phyloP scores from a whole-genome alignment of 352 stramenopile species.

The Blastocystis hominis region DNA sequence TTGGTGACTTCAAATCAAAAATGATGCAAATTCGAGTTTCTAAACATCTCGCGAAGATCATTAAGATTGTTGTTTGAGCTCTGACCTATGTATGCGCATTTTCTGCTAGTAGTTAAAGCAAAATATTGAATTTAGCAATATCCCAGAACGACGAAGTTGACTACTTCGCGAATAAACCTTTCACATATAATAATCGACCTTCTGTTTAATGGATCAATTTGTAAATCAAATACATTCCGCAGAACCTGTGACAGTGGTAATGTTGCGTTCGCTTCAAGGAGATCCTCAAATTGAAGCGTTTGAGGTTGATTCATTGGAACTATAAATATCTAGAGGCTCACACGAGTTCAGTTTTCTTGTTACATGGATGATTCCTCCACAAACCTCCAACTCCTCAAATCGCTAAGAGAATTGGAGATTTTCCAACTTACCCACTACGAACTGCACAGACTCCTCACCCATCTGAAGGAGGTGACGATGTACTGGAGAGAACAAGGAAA shows the following conservation, averaged over 20 bases:
- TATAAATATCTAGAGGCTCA: background rate
- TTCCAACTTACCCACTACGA: conserved; percentile 28
- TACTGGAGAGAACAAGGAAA: conserved; percentile 9
- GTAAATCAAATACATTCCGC: conserved; percentile 30
- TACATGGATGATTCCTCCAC: conserved; percentile 1
- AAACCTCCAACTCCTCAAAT: conserved; percentile 13
- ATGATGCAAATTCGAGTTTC: too few relatives aligned
- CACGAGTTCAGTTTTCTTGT: conserved; percentile 10
- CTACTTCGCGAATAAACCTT: conserved; percentile 33
- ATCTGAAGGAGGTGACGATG: conserved; percentile 13
- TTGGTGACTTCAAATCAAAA: too few relatives aligned
- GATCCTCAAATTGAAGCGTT: background rate
- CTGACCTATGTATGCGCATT: too few relatives aligned
- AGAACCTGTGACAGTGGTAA: conserved; percentile 16
- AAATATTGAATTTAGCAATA: background rate
- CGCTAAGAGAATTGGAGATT: conserved; percentile 4
- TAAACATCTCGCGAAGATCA: too few relatives aligned
- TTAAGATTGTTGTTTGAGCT: too few relatives aligned
- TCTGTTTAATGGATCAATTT: conserved; percentile 19
- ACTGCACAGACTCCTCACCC: background rate
- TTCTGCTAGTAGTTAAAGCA: too few relatives aligned
- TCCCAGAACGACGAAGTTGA: background rate
- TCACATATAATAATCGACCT: conserved; percentile 19
- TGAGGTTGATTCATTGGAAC: background rate
- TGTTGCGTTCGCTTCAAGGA: conserved; percentile 18